Base-by-base conservation (phyloP, 2,329 filamentous ascomycete species). In the Penicillium sp. region DNA sequence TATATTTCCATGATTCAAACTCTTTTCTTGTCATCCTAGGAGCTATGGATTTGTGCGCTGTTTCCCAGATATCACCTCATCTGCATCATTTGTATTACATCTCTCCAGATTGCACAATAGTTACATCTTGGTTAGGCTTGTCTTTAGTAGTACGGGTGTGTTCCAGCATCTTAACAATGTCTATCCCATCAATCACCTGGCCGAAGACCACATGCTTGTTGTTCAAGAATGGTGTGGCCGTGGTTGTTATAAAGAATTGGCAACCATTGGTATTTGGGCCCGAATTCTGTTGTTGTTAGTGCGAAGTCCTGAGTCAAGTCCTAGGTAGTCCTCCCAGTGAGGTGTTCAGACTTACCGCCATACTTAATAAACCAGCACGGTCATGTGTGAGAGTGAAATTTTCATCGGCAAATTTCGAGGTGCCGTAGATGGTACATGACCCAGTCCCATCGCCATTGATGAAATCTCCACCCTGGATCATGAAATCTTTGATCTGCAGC, bases 381-480 rank as follows among this genome's bases (percentile, higher is more conserved):
- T 91, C 89, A 75, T 97, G 93, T 74, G 87, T 90, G 46, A 91
- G 72, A 15, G 73, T 80, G 71, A 97, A 97, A 73, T 94, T 95
- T 79, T 99, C 94, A 71, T 99, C 94, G 5, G 87, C 85, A 70
- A 97, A 97, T 45, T 86, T 84, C 66, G 89, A 87, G 50, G 85
- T 87, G 56, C 92, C 91, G 79, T 95, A 97, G 73, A 97, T 96
- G 65, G 85, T 90, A 11, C 87, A 88, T 46, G 88, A 92, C 9
- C 94, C 94, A 0, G 91, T 95, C 50, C 94, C 94, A 74, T 97
- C 90, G 51, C 92, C 91, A 68, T 96, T 92, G 60, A 96, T 80
- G 74, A 97, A 97, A 75, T 99, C 94, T 53, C 94, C 94, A 45
- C 93, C 93, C 75, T 99, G 94, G 69, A 94, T 90, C 93, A 97